Evolutionary conservation across 345 rosid species (phyloP), one percentile per base, ranked within the genome.

Genomic region (Lagerstroemia speciosa): DNA sequence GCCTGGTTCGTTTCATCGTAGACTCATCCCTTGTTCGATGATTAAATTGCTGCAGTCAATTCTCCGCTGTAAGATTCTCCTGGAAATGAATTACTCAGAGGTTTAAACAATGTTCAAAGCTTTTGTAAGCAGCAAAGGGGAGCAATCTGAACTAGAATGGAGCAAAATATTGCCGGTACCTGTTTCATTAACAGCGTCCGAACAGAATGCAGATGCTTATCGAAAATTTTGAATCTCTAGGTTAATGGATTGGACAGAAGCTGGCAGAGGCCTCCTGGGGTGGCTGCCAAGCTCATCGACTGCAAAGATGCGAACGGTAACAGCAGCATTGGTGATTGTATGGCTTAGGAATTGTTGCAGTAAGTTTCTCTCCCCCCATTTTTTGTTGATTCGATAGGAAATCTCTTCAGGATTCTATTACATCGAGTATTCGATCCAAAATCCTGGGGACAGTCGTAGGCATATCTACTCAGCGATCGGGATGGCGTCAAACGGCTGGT

Each of bases 211-310:
- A 9, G 55, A 48, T 48, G 20, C 19, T 46, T 12, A 46, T 17
- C 17, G 55, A 1, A 17, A 48, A 19, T 19, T 19, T 48, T 6
- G 19, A 17, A 19, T 58, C 61, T 67, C 29, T 31, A 88, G 96
- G 93, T 90, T 29, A 78, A 97, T 77, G 97, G 97, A 70, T 75
- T 91, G 81, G 98, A 93, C 65, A 84, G 97, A 78, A 91, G 98
- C 86, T 93, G 97, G 96, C 87, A 82, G 73, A 85, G 82, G 71
- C 93, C 97, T 2, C 84, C 95, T 0, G 98, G 97, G 26, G 95
- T 87, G 11, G 77, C 80, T 16, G 98, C 97, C 50, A 89, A 91
- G 71, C 91, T 93, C 58, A 67, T 91, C 43, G 82, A 84, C 69
- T 81, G 83, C 76, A 85, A 77, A 85, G 69, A 90, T 58, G 16